Evolutionary conservation across 257 asterid genomes (phyloP).

Genomic region (Rauvolfia tetraphylla): DNA sequence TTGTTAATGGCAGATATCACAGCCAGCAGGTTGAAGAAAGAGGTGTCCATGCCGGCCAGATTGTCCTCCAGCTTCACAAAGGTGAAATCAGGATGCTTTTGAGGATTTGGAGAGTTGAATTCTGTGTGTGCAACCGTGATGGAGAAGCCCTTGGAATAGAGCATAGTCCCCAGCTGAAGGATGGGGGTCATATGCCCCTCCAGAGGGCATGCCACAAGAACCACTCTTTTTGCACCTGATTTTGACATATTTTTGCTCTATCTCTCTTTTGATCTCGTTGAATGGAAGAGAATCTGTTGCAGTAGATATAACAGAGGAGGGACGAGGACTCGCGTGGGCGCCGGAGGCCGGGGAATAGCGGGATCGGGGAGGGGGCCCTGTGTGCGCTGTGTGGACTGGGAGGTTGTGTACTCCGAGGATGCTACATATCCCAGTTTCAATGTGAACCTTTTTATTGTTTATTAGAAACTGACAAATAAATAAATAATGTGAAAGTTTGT

Average conservation of each 20-base stretch:
- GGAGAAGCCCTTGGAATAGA: conserved; percentile 19
- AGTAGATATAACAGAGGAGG: too few relatives aligned
- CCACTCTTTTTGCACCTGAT: neutral
- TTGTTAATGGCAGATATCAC: conserved; percentile 19
- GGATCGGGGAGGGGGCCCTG: too few relatives aligned
- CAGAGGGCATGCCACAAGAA: conserved; percentile 17
- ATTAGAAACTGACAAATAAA: too few relatives aligned
- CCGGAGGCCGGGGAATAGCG: too few relatives aligned
- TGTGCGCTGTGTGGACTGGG: too few relatives aligned
- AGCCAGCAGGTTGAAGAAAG: conserved; percentile 19
- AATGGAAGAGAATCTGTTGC: too few relatives aligned
- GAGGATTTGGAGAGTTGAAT: conserved; percentile 16
- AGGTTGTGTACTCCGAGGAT: too few relatives aligned
- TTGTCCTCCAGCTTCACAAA: conserved; percentile 19
- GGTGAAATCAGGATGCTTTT: neutral
- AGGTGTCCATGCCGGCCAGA: conserved; percentile 5
- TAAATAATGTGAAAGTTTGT: too few relatives aligned
- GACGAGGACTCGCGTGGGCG: too few relatives aligned
- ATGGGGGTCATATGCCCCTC: conserved; percentile 23
- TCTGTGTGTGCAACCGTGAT: conserved; percentile 15
- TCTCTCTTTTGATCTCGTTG: neutral
- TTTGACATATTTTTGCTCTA: neutral
- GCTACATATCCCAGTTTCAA: too few relatives aligned
- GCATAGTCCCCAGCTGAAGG: conserved; percentile 19
- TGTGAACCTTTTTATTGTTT: too few relatives aligned